These are phyloP conservation scores for Blastomyces parvus DNA, from an alignment of 2,329 filamentous ascomycete species.

Conservation along the genomic window DNA sequence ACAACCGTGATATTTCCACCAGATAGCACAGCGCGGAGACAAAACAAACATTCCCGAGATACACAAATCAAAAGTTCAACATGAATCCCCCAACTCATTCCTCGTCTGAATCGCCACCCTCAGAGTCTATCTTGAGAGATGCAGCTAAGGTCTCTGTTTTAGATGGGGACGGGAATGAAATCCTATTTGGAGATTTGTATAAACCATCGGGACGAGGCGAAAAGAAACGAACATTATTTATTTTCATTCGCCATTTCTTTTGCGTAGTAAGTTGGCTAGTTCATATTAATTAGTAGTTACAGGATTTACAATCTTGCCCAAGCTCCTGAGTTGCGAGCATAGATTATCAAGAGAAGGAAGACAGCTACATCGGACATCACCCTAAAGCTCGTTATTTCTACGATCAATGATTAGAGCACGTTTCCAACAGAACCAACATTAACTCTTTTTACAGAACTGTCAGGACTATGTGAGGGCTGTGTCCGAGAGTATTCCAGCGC, in stretches of 20 bases:
- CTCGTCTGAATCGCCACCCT: conserved; percentile 8
- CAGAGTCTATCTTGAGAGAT: conserved; percentile 10
- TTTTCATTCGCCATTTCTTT: conserved; percentile 73
- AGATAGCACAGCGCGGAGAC: neutral
- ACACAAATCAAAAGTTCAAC: neutral
- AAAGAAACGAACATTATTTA: conserved; percentile 52
- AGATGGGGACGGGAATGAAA: conserved; percentile 51
- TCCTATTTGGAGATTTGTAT: conserved; percentile 55
- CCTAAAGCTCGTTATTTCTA: neutral
- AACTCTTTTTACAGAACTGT: conserved; percentile 46
- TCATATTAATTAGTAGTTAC: neutral
- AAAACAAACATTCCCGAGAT: neutral
- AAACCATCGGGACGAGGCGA: conserved; percentile 11
- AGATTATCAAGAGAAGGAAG: neutral
- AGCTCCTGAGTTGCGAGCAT: neutral
- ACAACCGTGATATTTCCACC: neutral
- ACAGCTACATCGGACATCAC: neutral
- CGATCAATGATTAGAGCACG: neutral
- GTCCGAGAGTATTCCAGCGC: conserved; percentile 47
- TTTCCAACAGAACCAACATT: conserved; percentile 4
- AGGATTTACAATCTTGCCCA: neutral
- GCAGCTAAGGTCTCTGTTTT: conserved; percentile 35
- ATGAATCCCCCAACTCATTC: neutral
- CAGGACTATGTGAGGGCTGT: conserved; percentile 63
- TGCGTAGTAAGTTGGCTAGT: conserved; percentile 54